Conservation (phyloP, 345 rosid species). For the Gossypium raimondii region DNA sequence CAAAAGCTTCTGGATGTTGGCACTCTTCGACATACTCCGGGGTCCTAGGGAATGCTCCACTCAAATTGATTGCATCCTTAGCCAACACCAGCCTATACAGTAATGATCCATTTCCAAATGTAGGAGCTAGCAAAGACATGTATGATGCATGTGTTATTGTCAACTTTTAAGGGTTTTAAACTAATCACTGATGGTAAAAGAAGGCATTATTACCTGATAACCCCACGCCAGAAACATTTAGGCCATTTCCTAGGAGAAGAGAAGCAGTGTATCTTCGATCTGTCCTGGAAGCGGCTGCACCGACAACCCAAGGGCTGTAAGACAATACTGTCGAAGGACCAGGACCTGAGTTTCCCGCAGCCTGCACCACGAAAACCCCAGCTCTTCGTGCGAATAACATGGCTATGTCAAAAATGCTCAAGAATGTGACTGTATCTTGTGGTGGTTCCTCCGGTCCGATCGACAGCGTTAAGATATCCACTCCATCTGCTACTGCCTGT, state of each 20-base stretch:
- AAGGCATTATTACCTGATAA: conserved; percentile 52
- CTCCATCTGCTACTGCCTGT: conserved; percentile 70
- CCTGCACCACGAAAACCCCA: conserved; percentile 80
- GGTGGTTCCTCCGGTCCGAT: conserved; percentile 79
- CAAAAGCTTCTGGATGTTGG: conserved; percentile 4
- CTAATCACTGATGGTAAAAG: not conserved
- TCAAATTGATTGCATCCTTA: conserved; percentile 46
- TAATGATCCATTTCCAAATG: conserved; percentile 41
- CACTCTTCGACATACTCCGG: not conserved
- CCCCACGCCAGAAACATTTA: conserved; percentile 52
- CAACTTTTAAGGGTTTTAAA: not conserved
- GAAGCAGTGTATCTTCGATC: conserved; percentile 59
- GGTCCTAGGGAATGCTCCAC: conserved; percentile 36
- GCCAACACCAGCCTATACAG: conserved; percentile 58
- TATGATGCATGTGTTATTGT: not conserved
- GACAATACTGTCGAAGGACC: conserved; percentile 52
- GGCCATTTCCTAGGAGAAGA: conserved; percentile 61
- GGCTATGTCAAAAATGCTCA: conserved; percentile 52
- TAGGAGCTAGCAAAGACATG: conserved; percentile 45
- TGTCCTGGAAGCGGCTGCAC: conserved; percentile 53
- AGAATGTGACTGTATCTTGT: conserved; percentile 47
- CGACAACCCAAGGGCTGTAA: conserved; percentile 82
- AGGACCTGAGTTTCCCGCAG: conserved; percentile 78
- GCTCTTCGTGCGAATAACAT: conserved; percentile 65
- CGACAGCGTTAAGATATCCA: conserved; percentile 57